Evolutionary conservation across 2,329 filamentous ascomycete genomes (phyloP), one percentile per base, ranked within the genome.

Genomic region (Cladophialophora immunda): DNA sequence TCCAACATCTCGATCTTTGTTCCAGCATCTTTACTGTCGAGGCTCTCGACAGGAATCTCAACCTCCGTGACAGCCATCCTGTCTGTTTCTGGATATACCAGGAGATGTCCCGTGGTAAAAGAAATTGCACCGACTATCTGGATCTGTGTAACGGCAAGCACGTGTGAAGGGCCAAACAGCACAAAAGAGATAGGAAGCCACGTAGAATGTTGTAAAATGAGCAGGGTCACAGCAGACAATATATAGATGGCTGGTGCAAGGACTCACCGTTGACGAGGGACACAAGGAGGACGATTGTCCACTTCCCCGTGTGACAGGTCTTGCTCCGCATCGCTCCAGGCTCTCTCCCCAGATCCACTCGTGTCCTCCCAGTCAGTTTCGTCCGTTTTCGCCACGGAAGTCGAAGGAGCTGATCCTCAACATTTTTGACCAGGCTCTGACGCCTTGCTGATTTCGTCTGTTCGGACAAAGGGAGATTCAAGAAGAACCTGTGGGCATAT

Each of bases 1-100:
- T 77, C 65, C 68, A 55, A 9, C 70, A 52, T 47, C 74, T 75
- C 68, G 19, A 68, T 59, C 57, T 69, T 59, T 36, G 45, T 25
- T 36, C 38, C 38, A 8, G 47, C 57, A 19, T 65, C 57, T 41
- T 66, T 66, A 50, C 54, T 58, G 3, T 32, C 30, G 6, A 17
- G 34, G 25, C n/a, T 52, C 34, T 55, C 57, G 53, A 69, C 54
- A 29, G 67, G 60, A 19, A 69, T 32, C 36, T 66, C 67, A 29
- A 66, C 57, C 27, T 53, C 60, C 36, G 55, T 17, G 38, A 17
- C 9, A 54, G 36, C 56, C 67, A 68, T 68, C 6, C 27, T 54
- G 58, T 61, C 45, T 53, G 38, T n/a, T 54, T 11, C 25, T 22
- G 4, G 19, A 19, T 2, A 52, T n/a, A 34, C 3, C 29, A 25